Conservation (phyloP, 2,329 filamentous ascomycete genomes). For the Fusarium decemcellulare region DNA sequence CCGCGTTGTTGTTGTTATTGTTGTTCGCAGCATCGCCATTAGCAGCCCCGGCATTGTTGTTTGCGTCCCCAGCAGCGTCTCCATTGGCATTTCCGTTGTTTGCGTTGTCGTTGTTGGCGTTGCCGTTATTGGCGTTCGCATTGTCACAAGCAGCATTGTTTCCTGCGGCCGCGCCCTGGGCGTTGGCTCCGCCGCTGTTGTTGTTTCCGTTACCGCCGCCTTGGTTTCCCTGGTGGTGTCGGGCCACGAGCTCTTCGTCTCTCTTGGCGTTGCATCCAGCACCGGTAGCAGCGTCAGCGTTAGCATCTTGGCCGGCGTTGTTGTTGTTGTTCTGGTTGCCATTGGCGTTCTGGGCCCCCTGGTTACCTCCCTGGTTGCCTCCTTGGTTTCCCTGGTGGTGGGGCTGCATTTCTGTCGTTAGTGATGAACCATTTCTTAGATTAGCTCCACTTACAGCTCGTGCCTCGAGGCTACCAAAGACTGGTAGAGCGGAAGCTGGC, state of each 20-base stretch:
- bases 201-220: neutral
- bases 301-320: neutral
- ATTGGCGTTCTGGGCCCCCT: neutral
- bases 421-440: fast-evolving
- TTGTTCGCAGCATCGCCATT: neutral
- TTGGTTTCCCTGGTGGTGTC: neutral
- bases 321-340: neutral
- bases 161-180: too few relatives aligned
- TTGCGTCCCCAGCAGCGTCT: neutral
- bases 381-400: conserved; percentile 6
- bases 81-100: neutral
- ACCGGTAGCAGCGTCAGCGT: neutral
- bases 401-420: neutral
- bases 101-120: too few relatives aligned
- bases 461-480: conserved; percentile 24
- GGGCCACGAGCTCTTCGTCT: neutral
- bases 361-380: neutral
- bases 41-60: neutral
- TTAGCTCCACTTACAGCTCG: neutral
- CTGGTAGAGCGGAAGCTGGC: conserved; percentile 10
- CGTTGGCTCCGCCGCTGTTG: neutral
- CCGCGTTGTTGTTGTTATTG: neutral
- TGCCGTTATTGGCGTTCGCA: neutral
- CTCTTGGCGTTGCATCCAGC: neutral
- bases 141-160: neutral